These are phyloP conservation scores for Mrakia gelida DNA, from an alignment of 768 basidiomycete genomes.

Conservation along the genomic window DNA sequence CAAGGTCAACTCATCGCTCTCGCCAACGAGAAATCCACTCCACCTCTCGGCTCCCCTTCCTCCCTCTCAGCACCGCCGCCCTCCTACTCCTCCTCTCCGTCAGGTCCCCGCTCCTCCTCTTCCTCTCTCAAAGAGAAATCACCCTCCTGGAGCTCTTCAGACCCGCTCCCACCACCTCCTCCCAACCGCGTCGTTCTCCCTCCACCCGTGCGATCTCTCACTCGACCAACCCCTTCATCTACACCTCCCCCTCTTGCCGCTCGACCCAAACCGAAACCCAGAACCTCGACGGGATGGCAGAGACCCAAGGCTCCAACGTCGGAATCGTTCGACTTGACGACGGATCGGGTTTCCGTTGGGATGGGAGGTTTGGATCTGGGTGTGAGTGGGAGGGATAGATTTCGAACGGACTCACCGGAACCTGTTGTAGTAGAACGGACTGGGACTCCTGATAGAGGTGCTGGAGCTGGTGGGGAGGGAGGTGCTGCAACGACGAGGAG, in stretches of 20 bases:
- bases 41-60: background rate
- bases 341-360: background rate
- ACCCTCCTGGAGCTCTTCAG: background rate
- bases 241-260: background rate
- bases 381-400: background rate
- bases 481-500: background rate
- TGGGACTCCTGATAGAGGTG: background rate
- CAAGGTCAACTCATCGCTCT: background rate
- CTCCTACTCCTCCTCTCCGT: background rate
- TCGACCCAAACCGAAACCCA: background rate
- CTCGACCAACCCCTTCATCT: background rate
- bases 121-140: background rate
- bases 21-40: background rate
- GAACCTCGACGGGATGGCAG: slow-evolving; percentile 13
- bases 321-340: background rate
- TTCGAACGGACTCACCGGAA: background rate
- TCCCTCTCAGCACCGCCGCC: background rate
- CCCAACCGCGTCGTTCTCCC: background rate
- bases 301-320: background rate
- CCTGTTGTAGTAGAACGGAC: background rate
- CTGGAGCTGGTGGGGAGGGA: background rate
- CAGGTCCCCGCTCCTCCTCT: background rate
- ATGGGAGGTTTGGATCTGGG: background rate
- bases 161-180: background rate
- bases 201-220: background rate